Percentiles rank a stretch among this genome's conserved stretches.
Conservation (phyloP, 306 rosid species). For the Castanea mollissima region DNA sequence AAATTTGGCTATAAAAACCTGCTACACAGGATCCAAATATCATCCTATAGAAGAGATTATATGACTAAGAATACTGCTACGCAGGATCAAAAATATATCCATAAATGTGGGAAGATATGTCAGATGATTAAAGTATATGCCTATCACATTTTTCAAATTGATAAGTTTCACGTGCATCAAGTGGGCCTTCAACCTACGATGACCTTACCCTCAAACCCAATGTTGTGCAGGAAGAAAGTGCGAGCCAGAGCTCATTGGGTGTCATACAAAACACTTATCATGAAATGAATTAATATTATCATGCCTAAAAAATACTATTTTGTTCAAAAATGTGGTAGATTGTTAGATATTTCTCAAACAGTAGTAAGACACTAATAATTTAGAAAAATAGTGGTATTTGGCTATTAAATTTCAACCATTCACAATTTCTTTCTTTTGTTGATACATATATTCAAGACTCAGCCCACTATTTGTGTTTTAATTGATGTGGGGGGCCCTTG, state of each 20-base stretch:
- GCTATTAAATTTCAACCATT: conserved; percentile 11
- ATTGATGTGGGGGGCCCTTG: too few relatives aligned
- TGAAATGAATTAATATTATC: background rate
- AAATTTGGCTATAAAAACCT: too few relatives aligned
- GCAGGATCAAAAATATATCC: background rate
- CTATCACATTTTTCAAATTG: too few relatives aligned
- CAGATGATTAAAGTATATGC: too few relatives aligned
- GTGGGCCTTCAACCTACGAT: too few relatives aligned
- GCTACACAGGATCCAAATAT: background rate
- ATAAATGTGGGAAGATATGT: background rate
- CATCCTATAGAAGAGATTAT: background rate
- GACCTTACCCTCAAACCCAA: too few relatives aligned
- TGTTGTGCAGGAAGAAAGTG: too few relatives aligned
- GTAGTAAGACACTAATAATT: too few relatives aligned
- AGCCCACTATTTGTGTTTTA: background rate
- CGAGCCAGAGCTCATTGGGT: too few relatives aligned
- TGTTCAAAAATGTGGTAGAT: background rate
- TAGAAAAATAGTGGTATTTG: too few relatives aligned
- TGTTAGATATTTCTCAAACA: too few relatives aligned
- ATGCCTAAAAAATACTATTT: background rate
- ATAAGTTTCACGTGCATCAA: too few relatives aligned
- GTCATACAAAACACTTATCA: background rate
- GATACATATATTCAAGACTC: conserved; percentile 19
- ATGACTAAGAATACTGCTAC: background rate
- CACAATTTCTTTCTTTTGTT: conserved; percentile 13